Evolutionary conservation across 169 alveolate species (phyloP), one percentile per base, ranked within the genome.

Genomic region (Miamiensis avidus): DNA sequence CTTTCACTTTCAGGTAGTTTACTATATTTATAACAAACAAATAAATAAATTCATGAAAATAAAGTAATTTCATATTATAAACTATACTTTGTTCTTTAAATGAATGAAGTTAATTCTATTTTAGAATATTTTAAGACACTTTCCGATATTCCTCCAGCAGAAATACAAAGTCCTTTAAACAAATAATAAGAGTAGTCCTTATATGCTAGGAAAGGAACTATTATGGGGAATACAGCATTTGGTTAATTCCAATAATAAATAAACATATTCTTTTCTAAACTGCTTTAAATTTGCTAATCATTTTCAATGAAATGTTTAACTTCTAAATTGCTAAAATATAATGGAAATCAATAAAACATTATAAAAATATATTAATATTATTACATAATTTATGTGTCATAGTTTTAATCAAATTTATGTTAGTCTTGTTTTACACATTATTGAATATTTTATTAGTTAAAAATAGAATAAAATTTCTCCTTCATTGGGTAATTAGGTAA

Each of bases 131-230:
- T 95, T 69, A 92, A 81, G 27, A 95, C 94, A 31, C 92, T 89
- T 84, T 95, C 98, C 78, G 96, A 93, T 0, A 95, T 87, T 29
- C 98, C 96, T n/a, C 97, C 95, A 27, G 91, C 91, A 64, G 95
- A 88, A 31, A 93, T 84, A 64, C 94, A 86, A 31, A 92, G 81
- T 69, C 98, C 98, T 76, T 90, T 94, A 29, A 93, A 82, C 26
- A 95, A 82, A 16, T 88, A 65, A 33, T 87, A 74, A 65, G 91
- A 75, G 76, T 90, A 95, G 32, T 84, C 90, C 16, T 83, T 84
- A n/a, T 86, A 89, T 34, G 89, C 92, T 29, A 95, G 87, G 30
- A 95, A 78, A 27, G 94, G 93, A 65, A 82, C 78, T 0, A 95
- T 78, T 65, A 84, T 81, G 15, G 90, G 91, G 82, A 90, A 95